Conservation (phyloP, 305 asterid species). For the Euphrasia arctica region DNA sequence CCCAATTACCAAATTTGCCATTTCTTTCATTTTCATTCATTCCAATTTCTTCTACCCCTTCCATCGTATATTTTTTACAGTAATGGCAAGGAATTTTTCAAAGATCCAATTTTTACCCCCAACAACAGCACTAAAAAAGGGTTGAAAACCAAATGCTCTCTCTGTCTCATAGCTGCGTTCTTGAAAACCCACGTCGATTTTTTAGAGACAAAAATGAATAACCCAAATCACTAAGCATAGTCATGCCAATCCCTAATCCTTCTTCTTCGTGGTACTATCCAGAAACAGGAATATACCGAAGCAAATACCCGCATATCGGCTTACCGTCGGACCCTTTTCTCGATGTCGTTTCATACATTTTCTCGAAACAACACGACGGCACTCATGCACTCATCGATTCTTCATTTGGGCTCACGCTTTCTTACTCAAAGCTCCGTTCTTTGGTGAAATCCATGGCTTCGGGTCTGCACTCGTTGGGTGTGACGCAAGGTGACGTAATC, state of each 20-base stretch:
- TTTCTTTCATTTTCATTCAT: background rate
- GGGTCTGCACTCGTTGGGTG: slow-evolving; percentile 63
- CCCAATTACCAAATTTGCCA: too few species aligned
- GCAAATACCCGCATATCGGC: slow-evolving; percentile 48
- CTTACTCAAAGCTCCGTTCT: slow-evolving; percentile 46
- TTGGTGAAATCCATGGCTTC: slow-evolving; percentile 65
- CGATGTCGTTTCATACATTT: slow-evolving; percentile 66
- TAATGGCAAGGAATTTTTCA: slow-evolving; percentile 1
- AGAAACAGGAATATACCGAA: slow-evolving; percentile 61
- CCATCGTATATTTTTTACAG: too few species aligned
- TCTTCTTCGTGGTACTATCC: slow-evolving; percentile 45
- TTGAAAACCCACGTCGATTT: slow-evolving; percentile 32
- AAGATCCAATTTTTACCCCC: background rate
- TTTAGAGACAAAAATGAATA: slow-evolving; percentile 13
- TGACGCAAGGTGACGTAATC: slow-evolving; percentile 58
- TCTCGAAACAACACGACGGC: slow-evolving; percentile 60
- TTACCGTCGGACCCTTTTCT: slow-evolving; percentile 61
- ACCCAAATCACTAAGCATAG: slow-evolving; percentile 14
- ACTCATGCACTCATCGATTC: slow-evolving; percentile 62
- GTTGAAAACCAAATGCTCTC: background rate
- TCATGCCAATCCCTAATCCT: slow-evolving; percentile 24
- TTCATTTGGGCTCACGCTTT: slow-evolving; percentile 49
- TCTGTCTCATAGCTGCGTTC: slow-evolving; percentile 32
- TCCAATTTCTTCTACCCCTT: background rate
- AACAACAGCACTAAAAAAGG: background rate